These are phyloP conservation scores for Lactarius pseudohatsudake DNA, from an alignment of 768 basidiomycete species.

Conservation along the genomic window DNA sequence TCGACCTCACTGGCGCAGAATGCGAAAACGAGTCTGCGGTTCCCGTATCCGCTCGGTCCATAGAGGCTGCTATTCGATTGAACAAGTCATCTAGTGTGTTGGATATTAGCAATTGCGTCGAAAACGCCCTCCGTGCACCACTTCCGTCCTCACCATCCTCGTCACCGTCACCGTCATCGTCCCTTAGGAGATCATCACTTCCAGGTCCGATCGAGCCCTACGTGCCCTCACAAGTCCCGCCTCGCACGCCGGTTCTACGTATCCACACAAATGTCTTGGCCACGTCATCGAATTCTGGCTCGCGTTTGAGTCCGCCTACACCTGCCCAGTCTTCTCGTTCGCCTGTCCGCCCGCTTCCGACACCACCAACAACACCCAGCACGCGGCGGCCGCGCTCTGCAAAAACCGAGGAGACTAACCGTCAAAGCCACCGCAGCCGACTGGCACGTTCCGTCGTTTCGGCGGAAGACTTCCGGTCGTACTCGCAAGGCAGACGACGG, in stretches of 20 bases:
- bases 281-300: neutral
- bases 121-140: conserved; percentile 15
- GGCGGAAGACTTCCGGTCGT: conserved; percentile 13
- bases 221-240: neutral
- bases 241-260: neutral
- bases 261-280: conserved; percentile 14
- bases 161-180: neutral
- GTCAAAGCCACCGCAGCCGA: neutral
- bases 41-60: neutral
- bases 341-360: conserved; percentile 18
- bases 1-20: conserved; percentile 19
- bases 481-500: neutral
- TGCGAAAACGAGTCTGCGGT: neutral
- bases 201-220: conserved; percentile 18
- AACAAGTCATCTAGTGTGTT: conserved; percentile 11
- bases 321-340: neutral
- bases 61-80: neutral
- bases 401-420: conserved; percentile 12
- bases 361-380: conserved; percentile 1
- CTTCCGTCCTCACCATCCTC: neutral
- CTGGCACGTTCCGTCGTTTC: conserved; percentile 5
- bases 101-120: conserved; percentile 15
- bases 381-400: conserved; percentile 11
- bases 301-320: neutral
- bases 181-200: neutral